Conservation (phyloP, 2,329 filamentous ascomycete genomes). For the Fusarium musae region DNA sequence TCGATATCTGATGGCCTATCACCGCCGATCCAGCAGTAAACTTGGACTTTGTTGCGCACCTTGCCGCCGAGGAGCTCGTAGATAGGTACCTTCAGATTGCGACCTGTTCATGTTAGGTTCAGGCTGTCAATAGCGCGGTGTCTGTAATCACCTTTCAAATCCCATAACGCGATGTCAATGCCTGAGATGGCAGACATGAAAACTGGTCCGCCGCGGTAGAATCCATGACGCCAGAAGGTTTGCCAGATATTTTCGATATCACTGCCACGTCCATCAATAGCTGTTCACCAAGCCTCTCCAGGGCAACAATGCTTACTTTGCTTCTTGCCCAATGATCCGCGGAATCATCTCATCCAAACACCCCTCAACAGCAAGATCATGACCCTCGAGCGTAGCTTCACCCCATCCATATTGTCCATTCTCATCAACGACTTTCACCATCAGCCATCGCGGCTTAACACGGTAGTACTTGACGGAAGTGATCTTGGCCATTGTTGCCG, state of each 20-base stretch:
- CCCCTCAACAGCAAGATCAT: slow-evolving; percentile 79
- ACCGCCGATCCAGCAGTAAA: slow-evolving; percentile 84
- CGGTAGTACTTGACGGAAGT: slow-evolving; percentile 75
- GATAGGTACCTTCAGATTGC: slow-evolving; percentile 70
- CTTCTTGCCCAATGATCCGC: slow-evolving; percentile 73
- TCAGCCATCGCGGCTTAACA: slow-evolving; percentile 79
- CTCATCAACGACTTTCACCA: slow-evolving; percentile 79
- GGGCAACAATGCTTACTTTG: slow-evolving; percentile 62
- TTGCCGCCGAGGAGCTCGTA: slow-evolving; percentile 81
- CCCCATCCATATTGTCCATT: slow-evolving; percentile 76
- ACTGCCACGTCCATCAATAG: slow-evolving; percentile 50
- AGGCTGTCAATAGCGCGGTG: accelerated
- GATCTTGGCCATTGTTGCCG: slow-evolving; percentile 47
- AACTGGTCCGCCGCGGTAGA: slow-evolving; percentile 82
- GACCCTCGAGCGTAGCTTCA: slow-evolving; percentile 78
- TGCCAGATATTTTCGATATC: slow-evolving; percentile 88
- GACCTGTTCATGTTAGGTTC: slow-evolving; percentile 46
- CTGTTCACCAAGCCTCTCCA: accelerated
- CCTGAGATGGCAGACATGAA: slow-evolving; percentile 83
- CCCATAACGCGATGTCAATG: slow-evolving; percentile 84
- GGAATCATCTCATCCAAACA: slow-evolving; percentile 74
- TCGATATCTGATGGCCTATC: slow-evolving; percentile 76
- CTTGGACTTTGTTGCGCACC: slow-evolving; percentile 74
- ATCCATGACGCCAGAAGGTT: slow-evolving; percentile 74
- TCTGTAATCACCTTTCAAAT: slow-evolving; percentile 68